Percentiles rank a stretch among this genome's conserved stretches.
These are phyloP conservation scores for Pythium rhizo-oryzae DNA, from an alignment of 352 stramenopile species.

Conservation along the genomic window DNA sequence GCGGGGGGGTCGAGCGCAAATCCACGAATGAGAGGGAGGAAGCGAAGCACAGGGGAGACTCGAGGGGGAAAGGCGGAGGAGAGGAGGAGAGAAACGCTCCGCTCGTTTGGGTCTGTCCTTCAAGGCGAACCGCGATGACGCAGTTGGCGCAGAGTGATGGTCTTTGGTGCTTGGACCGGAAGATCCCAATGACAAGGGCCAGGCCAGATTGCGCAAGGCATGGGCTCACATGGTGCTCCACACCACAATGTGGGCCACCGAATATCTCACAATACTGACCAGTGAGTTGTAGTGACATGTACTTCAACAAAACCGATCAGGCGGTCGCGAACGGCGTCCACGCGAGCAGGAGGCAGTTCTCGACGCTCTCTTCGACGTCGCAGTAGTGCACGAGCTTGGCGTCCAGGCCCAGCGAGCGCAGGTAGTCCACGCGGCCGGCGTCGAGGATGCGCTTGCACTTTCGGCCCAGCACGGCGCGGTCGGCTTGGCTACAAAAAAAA, in stretches of 20 bases:
- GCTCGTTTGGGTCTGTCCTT: not conserved
- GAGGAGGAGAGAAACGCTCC: conserved; percentile 4
- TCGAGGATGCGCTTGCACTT: conserved; percentile 84
- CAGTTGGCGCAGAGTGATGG: not conserved
- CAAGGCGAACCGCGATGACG: conserved; percentile 3
- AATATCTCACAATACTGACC: not conserved
- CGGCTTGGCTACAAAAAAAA: conserved; percentile 46
- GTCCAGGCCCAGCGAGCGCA: conserved; percentile 50
- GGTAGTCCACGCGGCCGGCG: conserved; percentile 59
- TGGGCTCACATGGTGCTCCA: not conserved
- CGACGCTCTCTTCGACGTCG: conserved; percentile 66
- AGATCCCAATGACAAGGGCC: not conserved
- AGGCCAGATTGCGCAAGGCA: not conserved
- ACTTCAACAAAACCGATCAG: too few species aligned
- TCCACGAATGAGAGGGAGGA: conserved; percentile 16
- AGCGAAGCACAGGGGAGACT: too few species aligned
- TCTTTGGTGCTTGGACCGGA: conserved; percentile 17
- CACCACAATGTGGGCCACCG: not conserved
- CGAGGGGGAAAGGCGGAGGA: not conserved
- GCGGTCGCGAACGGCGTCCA: conserved; percentile 35
- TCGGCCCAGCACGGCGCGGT: conserved; percentile 60
- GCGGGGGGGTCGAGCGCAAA: not conserved
- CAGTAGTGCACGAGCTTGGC: conserved; percentile 84
- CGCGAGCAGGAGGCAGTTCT: conserved; percentile 81
- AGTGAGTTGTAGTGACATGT: conserved; percentile 19